Base-by-base conservation (phyloP, 129 eudicot genomes). In the Glebionis coronaria region DNA sequence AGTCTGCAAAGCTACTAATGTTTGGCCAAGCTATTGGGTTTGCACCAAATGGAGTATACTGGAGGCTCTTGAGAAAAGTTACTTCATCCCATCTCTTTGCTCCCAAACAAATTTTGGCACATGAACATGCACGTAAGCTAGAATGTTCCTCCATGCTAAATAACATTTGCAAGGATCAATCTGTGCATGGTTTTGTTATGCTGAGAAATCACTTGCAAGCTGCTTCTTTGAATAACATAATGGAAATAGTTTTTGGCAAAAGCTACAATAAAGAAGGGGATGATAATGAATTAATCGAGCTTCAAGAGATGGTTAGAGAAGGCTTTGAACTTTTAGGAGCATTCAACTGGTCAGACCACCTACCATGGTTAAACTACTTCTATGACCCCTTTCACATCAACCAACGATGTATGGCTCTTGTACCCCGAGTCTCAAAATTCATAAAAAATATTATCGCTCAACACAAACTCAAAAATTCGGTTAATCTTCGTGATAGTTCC, bases 1-100 rank as follows among this genome's bases (percentile, higher is more conserved):
- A 87, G 49, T 87, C 90, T 9, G 95, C 95, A 58, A 73, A 67
- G 25, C 46, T 65, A 58, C 90, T 88, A 72, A 84, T 88, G 95
- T 84, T 88, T 58, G 63, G 73, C 69, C 82, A 84, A 13, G 90
- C 95, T 70, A 88, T 88, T 44, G 95, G 95, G 44, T 88, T 88
- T 40, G 95, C 95, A 19, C 88, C 90, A 14, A 69, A 78, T 63
- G 90, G 90, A 1, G 10, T 81, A 8, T 88, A 88, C 68, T 88
- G 90, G 95, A 73, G 84, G 35, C 81, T 74, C n/a, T 76, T 88
- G 44, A 74, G 95, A 49, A 76, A 73, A 38, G 61, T 88, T 18
- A 68, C 90, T 8, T 79, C 90, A 4, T 77, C 95, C 12, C 88
- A 82, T 62, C 82, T 88, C 56, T 88, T 88, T 50, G 79, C 90